Conservation (phyloP, 1,284 basidiomycete species). For the Ganoderma multipileum region DNA sequence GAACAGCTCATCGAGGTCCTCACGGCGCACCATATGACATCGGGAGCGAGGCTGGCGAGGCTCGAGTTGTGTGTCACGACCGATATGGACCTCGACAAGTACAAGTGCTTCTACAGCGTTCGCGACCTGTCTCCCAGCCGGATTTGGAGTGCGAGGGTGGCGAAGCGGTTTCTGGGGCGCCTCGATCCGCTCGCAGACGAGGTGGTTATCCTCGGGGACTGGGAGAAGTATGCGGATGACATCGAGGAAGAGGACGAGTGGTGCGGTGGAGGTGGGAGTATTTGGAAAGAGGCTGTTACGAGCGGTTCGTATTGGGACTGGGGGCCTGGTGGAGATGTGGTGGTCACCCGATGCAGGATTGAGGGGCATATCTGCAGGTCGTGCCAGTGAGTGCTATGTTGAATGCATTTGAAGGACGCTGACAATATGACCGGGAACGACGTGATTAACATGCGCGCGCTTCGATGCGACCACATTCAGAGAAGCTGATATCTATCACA, state of each 20-base stretch:
- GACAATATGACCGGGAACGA: not conserved
- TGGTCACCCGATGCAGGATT: not conserved
- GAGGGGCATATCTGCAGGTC: not conserved
- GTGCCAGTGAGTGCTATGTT: not conserved
- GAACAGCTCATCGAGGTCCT: constrained; percentile 1
- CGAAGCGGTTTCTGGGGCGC: not conserved
- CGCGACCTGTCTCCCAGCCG: not conserved
- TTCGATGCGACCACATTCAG: not conserved
- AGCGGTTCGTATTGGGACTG: not conserved
- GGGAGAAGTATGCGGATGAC: not conserved
- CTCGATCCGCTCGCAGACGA: not conserved
- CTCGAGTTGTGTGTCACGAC: not conserved
- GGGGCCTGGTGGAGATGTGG: not conserved
- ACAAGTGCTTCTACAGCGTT: not conserved
- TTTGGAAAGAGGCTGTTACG: not conserved
- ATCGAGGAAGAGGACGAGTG: not conserved
- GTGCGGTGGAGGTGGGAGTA: not conserved
- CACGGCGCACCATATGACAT: not conserved
- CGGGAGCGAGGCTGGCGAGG: not conserved
- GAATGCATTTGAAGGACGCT: not conserved
- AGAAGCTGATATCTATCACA: not conserved
- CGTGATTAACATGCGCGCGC: not conserved
- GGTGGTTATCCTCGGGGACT: not conserved
- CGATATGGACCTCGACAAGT: not conserved
- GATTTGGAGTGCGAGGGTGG: not conserved